phyloP scores from a whole-genome alignment of 176 grass and related monocot genomes.

The Zoysia pacifica region DNA sequence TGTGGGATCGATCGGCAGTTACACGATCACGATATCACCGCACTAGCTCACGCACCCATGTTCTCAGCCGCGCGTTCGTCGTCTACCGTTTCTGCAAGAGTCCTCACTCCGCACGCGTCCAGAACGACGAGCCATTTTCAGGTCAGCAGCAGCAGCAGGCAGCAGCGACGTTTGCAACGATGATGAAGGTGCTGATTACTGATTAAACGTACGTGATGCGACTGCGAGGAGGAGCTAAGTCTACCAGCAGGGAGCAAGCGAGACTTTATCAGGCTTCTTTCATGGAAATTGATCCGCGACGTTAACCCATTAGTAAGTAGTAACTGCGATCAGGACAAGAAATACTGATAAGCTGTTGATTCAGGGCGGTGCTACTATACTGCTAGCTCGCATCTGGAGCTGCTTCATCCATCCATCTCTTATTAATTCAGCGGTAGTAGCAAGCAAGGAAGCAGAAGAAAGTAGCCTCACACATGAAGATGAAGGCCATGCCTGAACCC shows the following conservation, averaged over 20 bases:
- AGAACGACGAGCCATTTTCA: conserved; percentile 8
- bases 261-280: background rate
- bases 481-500: background rate
- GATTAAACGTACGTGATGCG: too few species aligned
- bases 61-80: background rate
- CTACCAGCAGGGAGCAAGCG: background rate
- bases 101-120: conserved; percentile 20
- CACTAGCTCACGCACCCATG: background rate
- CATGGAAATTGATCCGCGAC: conserved; percentile 20
- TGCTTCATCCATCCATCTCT: background rate
- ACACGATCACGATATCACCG: background rate
- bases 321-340: background rate
- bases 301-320: background rate
- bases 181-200: background rate
- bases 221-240: background rate
- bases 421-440: background rate
- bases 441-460: conserved; percentile 12
- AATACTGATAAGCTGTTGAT: background rate
- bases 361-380: background rate
- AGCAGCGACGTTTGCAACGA: conserved; percentile 20
- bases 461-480: background rate
- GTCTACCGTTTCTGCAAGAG: conserved; percentile 10
- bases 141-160: background rate
- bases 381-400: too few species aligned
- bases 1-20: background rate